Evolutionary conservation across 305 asterid genomes (phyloP), one percentile per base, ranked within the genome.

Genomic region (Rubia occidens): DNA sequence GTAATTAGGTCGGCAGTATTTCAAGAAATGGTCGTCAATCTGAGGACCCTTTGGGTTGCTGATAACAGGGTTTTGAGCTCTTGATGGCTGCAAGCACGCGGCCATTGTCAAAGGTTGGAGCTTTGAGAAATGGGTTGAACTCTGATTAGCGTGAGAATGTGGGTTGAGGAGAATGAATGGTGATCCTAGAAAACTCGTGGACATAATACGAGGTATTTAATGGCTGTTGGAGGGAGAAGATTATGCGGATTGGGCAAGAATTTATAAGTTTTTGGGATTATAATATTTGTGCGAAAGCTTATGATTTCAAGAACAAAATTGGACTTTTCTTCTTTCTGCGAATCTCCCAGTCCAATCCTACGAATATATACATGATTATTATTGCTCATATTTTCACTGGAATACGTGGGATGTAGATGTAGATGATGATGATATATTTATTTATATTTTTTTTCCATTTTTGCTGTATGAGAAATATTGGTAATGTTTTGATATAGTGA

Each of bases 71-170:
- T 80, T 26, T 35, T 78, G 71, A 4, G 86, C 64, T 74, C 85
- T 72, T 17, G 96, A 83, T 24, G 83, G 66, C 77, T 84, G 91
- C 8, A 88, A 72, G 54, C 95, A 90, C 53, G 96, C 79, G 0
- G 95, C 80, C 94, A 90, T 85, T 73, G 83, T 67, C 51, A 74
- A 60, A 58, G 80, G 0, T 13, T 73, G 67, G 26, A 66, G 65
- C 65, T 75, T 71, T 14, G 45, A 21, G 69, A 24, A 20, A n/a
- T 56, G 55, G 60, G 70, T n/a, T 17, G 58, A n/a, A 51, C n/a
- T 15, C 21, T 51, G 58, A 8, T 32, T 32, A 71, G 45, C 9
- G n/a, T 9, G 55, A 32, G 43, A 44, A 64, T 62, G 64, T 1
- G 62, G 77, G 76, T 17, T 56, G 35, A 44, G 70, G 45, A 53